Evolutionary conservation across 768 basidiomycete species (phyloP).

Genomic region (Calocybe gangraenosa): DNA sequence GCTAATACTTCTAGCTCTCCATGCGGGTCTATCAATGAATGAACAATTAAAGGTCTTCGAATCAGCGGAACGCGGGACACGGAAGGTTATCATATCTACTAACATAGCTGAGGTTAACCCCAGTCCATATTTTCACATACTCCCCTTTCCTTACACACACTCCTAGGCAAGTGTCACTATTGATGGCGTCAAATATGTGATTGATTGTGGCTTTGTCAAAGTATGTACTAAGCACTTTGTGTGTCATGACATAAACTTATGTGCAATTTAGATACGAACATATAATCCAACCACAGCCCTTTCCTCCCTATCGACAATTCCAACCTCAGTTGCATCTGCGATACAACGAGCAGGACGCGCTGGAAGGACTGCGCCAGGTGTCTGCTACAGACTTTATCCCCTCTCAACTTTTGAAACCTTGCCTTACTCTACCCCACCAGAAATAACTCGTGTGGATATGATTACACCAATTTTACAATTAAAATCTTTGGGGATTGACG

Average conservation of each 20-base stretch:
- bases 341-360: constrained; percentile 93
- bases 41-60: constrained; percentile 89
- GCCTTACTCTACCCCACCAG: constrained; percentile 72
- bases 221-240: constrained; percentile 29
- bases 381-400: constrained; percentile 91
- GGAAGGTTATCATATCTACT: constrained; percentile 91
- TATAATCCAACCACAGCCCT: constrained; percentile 86
- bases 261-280: constrained; percentile 63
- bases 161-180: constrained; percentile 91
- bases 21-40: constrained; percentile 84
- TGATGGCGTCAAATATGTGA: constrained; percentile 89
- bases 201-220: constrained; percentile 96
- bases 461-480: constrained; percentile 89
- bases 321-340: constrained; percentile 85
- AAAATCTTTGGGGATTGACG: constrained; percentile 92
- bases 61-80: constrained; percentile 62
- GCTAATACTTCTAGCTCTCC: constrained; percentile 70
- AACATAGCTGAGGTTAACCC: constrained; percentile 85
- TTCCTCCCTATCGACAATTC: constrained; percentile 78
- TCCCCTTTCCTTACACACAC: neutral
- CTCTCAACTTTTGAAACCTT: constrained; percentile 55
- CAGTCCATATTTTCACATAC: constrained; percentile 7
- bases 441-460: constrained; percentile 89
- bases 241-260: neutral
- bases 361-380: constrained; percentile 87